phyloP scores from a whole-genome alignment of 2,329 filamentous ascomycete species.

The Penicillium sp. region DNA sequence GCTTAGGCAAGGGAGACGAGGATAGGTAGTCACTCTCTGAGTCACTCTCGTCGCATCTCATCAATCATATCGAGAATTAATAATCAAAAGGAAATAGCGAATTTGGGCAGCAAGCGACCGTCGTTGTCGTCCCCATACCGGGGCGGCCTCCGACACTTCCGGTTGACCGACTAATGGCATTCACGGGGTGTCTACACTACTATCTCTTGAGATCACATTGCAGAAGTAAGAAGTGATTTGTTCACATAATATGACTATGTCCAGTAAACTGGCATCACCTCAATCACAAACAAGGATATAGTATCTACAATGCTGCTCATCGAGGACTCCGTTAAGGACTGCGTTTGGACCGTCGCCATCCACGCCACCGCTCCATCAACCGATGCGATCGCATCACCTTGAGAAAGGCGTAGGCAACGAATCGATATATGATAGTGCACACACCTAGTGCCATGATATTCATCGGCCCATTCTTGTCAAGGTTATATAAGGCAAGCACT shows the following conservation, averaged over 20 bases:
- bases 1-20: background rate
- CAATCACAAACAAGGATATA: background rate
- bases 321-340: conserved; percentile 2
- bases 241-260: background rate
- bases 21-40: too few species aligned
- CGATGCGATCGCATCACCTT: conserved; percentile 32
- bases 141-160: background rate
- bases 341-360: conserved; percentile 21
- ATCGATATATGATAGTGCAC: conserved; percentile 67
- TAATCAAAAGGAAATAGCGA: background rate
- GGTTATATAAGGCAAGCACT: conserved; percentile 68
- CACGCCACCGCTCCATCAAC: conserved; percentile 25
- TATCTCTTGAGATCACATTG: background rate
- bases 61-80: background rate
- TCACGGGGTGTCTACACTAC: too few species aligned
- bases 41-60: background rate
- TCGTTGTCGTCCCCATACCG: background rate
- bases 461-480: conserved; percentile 64
- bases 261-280: background rate
- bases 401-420: conserved; percentile 52
- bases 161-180: background rate
- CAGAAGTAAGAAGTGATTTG: too few species aligned
- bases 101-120: background rate
- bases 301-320: conserved; percentile 1
- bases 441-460: conserved; percentile 68